These are phyloP conservation scores for Thelonectria discophora DNA, from an alignment of 2,329 filamentous ascomycete species.

Conservation along the genomic window DNA sequence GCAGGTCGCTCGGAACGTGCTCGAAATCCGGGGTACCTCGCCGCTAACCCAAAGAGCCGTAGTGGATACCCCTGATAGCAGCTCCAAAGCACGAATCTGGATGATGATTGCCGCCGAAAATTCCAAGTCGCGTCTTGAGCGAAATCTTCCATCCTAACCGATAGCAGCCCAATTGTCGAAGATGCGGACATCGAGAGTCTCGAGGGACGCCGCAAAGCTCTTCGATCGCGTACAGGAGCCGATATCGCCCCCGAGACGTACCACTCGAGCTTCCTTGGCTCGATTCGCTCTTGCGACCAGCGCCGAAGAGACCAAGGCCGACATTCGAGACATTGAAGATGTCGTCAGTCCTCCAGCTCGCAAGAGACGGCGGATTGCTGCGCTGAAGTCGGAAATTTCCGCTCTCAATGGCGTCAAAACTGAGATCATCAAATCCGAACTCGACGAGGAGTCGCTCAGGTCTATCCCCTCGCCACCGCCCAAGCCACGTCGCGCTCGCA, in stretches of 20 bases:
- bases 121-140: constrained; percentile 15
- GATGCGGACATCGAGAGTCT: constrained; percentile 68
- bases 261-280: constrained; percentile 59
- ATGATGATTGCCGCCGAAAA: not conserved
- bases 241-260: constrained; percentile 52
- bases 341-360: constrained; percentile 46
- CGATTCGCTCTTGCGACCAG: constrained; percentile 54
- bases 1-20: constrained; percentile 3
- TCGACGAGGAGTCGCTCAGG: constrained; percentile 40
- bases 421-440: constrained; percentile 55
- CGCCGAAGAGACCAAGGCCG: constrained; percentile 34
- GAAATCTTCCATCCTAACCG: constrained; percentile 1
- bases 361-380: constrained; percentile 43
- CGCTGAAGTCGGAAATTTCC: constrained; percentile 23
- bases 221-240: constrained; percentile 50
- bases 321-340: constrained; percentile 66
- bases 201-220: constrained; percentile 66
- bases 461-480: constrained; percentile 38
- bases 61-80: constrained; percentile 4
- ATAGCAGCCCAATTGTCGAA: constrained; percentile 10
- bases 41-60: constrained; percentile 12
- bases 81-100: not conserved
- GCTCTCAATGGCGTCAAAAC: constrained; percentile 48
- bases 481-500: constrained; percentile 49
- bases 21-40: constrained; percentile 13